Conservation (phyloP, 2,329 filamentous ascomycete species). For the Neofusicoccum ribis region DNA sequence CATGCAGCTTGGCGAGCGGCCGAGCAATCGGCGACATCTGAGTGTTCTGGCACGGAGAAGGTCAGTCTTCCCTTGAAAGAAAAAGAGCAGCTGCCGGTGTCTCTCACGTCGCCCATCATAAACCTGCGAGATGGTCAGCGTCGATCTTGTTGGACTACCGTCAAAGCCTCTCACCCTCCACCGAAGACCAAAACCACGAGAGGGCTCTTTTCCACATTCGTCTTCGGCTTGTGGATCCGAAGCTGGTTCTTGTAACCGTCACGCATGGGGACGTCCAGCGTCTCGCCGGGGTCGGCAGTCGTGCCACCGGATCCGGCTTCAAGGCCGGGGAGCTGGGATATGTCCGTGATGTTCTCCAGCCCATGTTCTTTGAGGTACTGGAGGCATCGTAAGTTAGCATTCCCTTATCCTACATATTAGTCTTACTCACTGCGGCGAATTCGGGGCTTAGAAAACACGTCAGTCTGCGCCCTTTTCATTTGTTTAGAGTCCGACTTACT, state of each 20-base stretch:
- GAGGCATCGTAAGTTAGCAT: background rate
- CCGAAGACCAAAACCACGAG: background rate
- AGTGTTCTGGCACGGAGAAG: background rate
- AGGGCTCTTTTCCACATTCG: background rate
- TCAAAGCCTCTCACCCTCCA: background rate
- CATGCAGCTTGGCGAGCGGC: background rate
- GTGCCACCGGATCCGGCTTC: background rate
- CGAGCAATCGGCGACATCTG: background rate
- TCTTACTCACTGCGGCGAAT: background rate
- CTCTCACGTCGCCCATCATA: background rate
- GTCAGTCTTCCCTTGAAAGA: background rate
- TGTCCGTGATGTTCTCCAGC: background rate
- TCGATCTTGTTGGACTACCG: background rate
- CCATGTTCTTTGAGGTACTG: background rate
- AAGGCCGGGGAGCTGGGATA: background rate
- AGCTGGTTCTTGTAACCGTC: background rate
- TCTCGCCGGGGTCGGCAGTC: background rate
- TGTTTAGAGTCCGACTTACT: background rate
- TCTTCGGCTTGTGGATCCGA: background rate
- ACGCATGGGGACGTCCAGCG: slow-evolving; percentile 1
- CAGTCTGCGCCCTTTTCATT: background rate
- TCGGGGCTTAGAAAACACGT: background rate
- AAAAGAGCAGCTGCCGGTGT: background rate
- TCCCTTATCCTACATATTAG: background rate
- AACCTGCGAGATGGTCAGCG: background rate